Evolutionary conservation across 176 grass and related monocot species (phyloP).

Genomic region (Dactylis glomerata): DNA sequence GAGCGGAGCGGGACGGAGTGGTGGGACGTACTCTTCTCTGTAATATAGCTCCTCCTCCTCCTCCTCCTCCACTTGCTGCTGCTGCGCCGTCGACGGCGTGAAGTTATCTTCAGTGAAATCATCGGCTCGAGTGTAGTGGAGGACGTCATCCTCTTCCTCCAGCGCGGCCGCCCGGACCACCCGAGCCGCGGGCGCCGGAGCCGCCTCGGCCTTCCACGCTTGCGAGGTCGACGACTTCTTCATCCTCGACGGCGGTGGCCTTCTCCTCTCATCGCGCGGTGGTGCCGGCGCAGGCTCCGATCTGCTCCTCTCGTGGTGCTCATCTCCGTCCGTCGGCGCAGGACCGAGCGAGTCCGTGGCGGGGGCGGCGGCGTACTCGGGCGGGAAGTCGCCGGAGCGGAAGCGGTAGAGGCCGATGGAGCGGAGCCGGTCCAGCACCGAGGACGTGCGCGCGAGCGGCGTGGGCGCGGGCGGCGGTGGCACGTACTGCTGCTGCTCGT

Average conservation of each 20-base stretch:
- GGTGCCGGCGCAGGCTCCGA: slow-evolving; percentile 37
- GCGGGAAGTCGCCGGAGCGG: slow-evolving; percentile 67
- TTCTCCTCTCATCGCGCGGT: not conserved
- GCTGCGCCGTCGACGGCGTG: not conserved
- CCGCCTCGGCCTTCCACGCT: slow-evolving; percentile 6
- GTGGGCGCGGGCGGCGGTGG: slow-evolving; percentile 19
- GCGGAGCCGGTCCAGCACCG: slow-evolving; percentile 56
- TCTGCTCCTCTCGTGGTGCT: slow-evolving; percentile 35
- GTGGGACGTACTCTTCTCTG: slow-evolving; percentile 22
- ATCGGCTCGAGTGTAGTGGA: too few relatives aligned
- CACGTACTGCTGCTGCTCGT: slow-evolving; percentile 17
- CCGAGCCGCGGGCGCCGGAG: not conserved
- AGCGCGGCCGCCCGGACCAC: not conserved
- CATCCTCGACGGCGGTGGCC: not conserved
- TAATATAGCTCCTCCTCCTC: not conserved
- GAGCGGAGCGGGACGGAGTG: slow-evolving; percentile 15
- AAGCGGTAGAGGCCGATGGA: slow-evolving; percentile 68
- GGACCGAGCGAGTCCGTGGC: not conserved
- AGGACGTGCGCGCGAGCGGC: slow-evolving; percentile 51
- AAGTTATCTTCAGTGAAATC: not conserved
- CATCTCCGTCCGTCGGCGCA: not conserved
- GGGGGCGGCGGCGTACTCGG: slow-evolving; percentile 3
- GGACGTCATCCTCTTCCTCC: slow-evolving; percentile 22
- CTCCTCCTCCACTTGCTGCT: not conserved
- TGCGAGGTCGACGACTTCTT: slow-evolving; percentile 19